Base-by-base conservation (phyloP, 306 rosid genomes). In the Vigna trinervia region DNA sequence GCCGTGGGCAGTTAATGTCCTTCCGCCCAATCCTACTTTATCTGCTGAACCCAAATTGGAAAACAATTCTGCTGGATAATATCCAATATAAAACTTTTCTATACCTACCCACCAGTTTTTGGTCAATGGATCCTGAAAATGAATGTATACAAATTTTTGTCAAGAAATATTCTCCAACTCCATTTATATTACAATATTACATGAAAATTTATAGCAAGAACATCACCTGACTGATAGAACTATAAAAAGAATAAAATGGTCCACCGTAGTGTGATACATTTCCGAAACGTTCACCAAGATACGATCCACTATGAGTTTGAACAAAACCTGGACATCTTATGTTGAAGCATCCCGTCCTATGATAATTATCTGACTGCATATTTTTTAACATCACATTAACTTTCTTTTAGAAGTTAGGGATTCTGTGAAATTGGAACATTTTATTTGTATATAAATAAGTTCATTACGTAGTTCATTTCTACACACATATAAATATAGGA, bases 241-340 rank as follows among this genome's bases (percentile, higher is more conserved):
- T 0, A 0, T 23, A 0, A 13, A 53, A 0, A 11, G 5, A 32
- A 43, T 0, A 0, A 5, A 26, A 28, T 0, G 0, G 0, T 3
- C 69, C 74, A 12, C 22, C 68, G 14, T 73, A 73, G 0, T 0
- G 0, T 12, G 83, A 80, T 72, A 30, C 54, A 4, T 12, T 0
- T 1, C 0, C 1, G 9, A 53, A 2, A 2, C 1, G 74, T 9
- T 14, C 0, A 12, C 74, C 79, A 4, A 45, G 5, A 36, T 36
- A 1, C 1, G 0, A 5, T 36, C 8, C 41, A 5, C 8, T 36
- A 6, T 36, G 41, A 36, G 23, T 39, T 0, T 72, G 79, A 8
- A 64, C 50, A 22, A 80, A 80, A 20, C 83, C 79, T 0, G n/a
- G 2, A 23, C 83, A 80, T 4, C 3, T 11, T 3, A 45, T 0